Percentiles rank a stretch among this genome's conserved stretches.
These are phyloP conservation scores for Ceratobasidium sp. DNA, from an alignment of 1,284 basidiomycete species.

Conservation along the genomic window DNA sequence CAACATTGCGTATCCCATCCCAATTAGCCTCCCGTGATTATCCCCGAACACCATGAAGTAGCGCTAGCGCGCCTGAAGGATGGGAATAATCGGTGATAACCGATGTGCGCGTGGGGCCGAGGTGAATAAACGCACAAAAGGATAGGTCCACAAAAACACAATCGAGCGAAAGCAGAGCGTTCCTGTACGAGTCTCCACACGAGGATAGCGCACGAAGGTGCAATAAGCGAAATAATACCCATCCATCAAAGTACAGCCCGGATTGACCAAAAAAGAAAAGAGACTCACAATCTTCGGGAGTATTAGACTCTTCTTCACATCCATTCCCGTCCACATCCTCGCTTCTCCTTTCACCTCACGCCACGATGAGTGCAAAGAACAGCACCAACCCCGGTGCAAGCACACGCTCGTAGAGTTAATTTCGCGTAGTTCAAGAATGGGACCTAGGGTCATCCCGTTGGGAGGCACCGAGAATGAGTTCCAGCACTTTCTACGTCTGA, in stretches of 20 bases:
- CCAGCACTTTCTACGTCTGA: constrained; percentile 4
- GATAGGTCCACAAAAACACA: constrained; percentile 69
- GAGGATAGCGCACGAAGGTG: constrained; percentile 60
- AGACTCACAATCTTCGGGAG: constrained; percentile 73
- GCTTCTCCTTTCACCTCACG: constrained; percentile 57
- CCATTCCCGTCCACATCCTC: constrained; percentile 51
- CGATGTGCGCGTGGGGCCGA: constrained; percentile 84
- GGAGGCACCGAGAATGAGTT: constrained; percentile 23
- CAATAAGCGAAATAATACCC: constrained; percentile 61
- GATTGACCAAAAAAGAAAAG: constrained; percentile 19
- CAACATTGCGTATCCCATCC: constrained; percentile 65
- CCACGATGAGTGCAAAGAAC: constrained; percentile 63
- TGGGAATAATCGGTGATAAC: constrained; percentile 81
- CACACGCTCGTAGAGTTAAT: constrained; percentile 86
- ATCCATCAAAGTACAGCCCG: constrained; percentile 50
- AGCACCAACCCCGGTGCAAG: constrained; percentile 69
- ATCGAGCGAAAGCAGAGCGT: constrained; percentile 55
- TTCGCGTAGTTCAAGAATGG: constrained; percentile 70
- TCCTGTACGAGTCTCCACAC: constrained; percentile 56
- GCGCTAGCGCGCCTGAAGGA: constrained; percentile 86
- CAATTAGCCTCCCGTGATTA: constrained; percentile 56
- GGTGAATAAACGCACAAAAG: constrained; percentile 64
- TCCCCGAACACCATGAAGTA: constrained; percentile 74
- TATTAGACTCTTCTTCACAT: constrained; percentile 65
- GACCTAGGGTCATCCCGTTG: constrained; percentile 61